Evolutionary conservation across 2,329 filamentous ascomycete genomes (phyloP).

Genomic region (Epichloe sp.): DNA sequence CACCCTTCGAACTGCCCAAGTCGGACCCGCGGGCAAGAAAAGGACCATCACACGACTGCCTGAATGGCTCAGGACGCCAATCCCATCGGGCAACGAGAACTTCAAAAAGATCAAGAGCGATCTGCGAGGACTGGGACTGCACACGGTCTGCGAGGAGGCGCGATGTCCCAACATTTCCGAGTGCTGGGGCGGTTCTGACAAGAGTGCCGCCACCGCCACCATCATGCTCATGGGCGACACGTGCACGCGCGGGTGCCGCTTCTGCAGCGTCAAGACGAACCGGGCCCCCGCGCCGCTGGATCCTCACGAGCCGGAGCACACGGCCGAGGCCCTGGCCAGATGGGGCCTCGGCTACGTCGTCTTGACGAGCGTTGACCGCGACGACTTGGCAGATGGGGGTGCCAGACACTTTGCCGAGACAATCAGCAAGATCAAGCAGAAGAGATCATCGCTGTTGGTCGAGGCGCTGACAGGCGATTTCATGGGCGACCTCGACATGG

Average conservation of each 20-base stretch:
- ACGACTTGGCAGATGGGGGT: slow-evolving; percentile 82
- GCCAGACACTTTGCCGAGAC: slow-evolving; percentile 87
- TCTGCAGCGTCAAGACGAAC: slow-evolving; percentile 91
- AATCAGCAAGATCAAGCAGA: slow-evolving; percentile 82
- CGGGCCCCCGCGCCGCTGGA: slow-evolving; percentile 67
- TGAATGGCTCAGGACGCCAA: slow-evolving; percentile 90
- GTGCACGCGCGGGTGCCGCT: slow-evolving; percentile 89
- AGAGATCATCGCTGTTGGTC: slow-evolving; percentile 63
- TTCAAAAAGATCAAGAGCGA: slow-evolving; percentile 97
- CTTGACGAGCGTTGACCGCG: slow-evolving; percentile 82
- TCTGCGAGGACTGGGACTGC: slow-evolving; percentile 73
- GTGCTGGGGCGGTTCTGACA: slow-evolving; percentile 88
- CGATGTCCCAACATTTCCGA: slow-evolving; percentile 95
- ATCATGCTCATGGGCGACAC: slow-evolving; percentile 99
- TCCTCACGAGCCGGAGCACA: slow-evolving; percentile 92
- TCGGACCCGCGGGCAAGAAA: slow-evolving; percentile 49
- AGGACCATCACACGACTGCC: slow-evolving; percentile 63
- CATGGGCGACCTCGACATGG: slow-evolving; percentile 74
- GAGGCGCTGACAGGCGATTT: slow-evolving; percentile 85
- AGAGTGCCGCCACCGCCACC: slow-evolving; percentile 84
- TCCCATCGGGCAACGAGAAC: slow-evolving; percentile 67
- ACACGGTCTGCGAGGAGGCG: slow-evolving; percentile 96
- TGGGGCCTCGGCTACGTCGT: slow-evolving; percentile 97
- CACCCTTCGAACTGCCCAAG: slow-evolving; percentile 47
- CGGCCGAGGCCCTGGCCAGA: slow-evolving; percentile 77